Evolutionary conservation across 2,329 filamentous ascomycete species (phyloP), one percentile per base, ranked within the genome.

Genomic region (Talaromyces amestolkiae): DNA sequence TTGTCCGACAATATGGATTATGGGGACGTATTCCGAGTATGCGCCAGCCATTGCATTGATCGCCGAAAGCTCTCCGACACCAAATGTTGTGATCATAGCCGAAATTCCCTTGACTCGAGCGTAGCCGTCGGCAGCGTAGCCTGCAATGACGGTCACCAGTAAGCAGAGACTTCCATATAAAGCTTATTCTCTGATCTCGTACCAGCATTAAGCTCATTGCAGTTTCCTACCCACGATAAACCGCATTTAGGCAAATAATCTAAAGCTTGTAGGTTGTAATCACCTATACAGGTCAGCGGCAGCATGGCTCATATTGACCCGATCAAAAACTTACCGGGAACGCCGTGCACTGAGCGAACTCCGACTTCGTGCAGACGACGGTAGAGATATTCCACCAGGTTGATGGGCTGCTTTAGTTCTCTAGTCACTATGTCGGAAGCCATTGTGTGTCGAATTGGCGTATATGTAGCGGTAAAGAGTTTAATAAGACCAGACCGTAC

Each of bases 61-160:
- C 58, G 89, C 89, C 2, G 89, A 91, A n/a, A 84, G 73, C 70
- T 85, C 83, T 9, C 82, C 90, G 4, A 92, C 89, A 61, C 90
- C 91, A 68, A 91, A 91, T 0, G 89, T 91, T 49, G 90, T 92
- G 69, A 92, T 66, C 53, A 92, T 78, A 33, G 89, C 89, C 1
- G 84, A 84, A 51, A 91, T 86, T 53, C 89, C 87, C 69, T 89
- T 89, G 68, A 91, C 84, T 67, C 90, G 84, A 64, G 89, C 89
- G 72, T 92, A 92, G 31, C 89, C 90, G 76, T 92, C 90, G 22
- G 90, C 89, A 35, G 90, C 89, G 72, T 92, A 92, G 31, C 87
- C 89, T 67, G 27, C 15, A 4, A 27, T n/a, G 19, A 27, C 15
- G 9, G 39, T 59, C n/a, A 35, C 60, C 41, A 60, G 63, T 17